phyloP scores from a whole-genome alignment of 495 filamentous ascomycete species.

The Neurospora tetraspora region DNA sequence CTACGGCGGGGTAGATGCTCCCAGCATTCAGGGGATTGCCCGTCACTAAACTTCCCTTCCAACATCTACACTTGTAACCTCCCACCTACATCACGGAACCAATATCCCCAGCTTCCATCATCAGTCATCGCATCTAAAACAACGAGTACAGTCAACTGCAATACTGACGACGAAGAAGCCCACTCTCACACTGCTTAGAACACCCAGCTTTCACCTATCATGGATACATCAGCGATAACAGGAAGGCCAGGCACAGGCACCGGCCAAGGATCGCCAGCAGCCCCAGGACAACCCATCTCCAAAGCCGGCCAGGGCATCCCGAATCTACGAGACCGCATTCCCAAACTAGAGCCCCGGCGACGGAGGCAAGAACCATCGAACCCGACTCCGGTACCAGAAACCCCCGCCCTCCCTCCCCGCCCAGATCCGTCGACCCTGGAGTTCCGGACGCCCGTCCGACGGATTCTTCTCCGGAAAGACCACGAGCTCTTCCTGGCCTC shows the following conservation, averaged over 20 bases:
- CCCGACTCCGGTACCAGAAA: conserved; percentile 57
- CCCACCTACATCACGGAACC: not conserved
- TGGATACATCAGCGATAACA: conserved; percentile 9
- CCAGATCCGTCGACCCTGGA: conserved; percentile 50
- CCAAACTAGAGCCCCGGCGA: conserved; percentile 57
- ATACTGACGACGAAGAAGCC: not conserved
- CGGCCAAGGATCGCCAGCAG: conserved; percentile 1
- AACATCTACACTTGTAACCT: not conserved
- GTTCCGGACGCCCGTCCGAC: conserved; percentile 58
- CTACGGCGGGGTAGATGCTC: not conserved
- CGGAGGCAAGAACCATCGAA: conserved; percentile 43
- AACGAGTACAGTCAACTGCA: not conserved
- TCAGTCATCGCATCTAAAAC: conserved; percentile 3
- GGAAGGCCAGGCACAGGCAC: not conserved
- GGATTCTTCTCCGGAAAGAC: conserved; percentile 72
- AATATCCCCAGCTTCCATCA: not conserved
- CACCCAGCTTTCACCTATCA: conserved; percentile 9
- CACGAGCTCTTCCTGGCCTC: conserved; percentile 75
- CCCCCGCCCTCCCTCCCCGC: conserved; percentile 59
- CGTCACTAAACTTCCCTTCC: not conserved
- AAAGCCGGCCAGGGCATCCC: conserved; percentile 28
- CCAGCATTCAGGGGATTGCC: not conserved
- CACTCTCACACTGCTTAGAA: not conserved
- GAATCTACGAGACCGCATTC: conserved; percentile 51
- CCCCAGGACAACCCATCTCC: not conserved